Percentiles rank a stretch among this genome's conserved stretches.
Conservation (phyloP, 1,139 yeast genomes). For the Geotrichum phurueaensis region DNA sequence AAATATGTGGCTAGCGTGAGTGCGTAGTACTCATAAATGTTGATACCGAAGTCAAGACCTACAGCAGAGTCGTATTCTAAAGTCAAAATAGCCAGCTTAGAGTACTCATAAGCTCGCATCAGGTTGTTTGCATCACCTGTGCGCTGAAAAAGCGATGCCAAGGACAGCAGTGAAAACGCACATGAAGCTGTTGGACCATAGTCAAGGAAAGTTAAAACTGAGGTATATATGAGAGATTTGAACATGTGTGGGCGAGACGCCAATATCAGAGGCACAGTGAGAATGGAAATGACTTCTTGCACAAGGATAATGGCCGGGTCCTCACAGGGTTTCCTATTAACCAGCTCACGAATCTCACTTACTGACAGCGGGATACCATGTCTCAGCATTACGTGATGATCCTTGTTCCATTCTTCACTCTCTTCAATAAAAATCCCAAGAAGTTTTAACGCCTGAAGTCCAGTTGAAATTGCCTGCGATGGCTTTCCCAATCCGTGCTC, state of each 20-base stretch:
- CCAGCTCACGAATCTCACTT: conserved; percentile 41
- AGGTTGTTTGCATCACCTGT: conserved; percentile 37
- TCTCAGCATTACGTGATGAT: conserved; percentile 29
- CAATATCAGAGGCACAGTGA: conserved; percentile 35
- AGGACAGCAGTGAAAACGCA: conserved; percentile 33
- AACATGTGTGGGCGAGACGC: conserved; percentile 26
- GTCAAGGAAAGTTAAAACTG: conserved; percentile 32
- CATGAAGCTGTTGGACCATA: conserved; percentile 35
- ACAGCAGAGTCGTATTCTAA: conserved; percentile 38
- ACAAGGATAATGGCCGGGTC: conserved; percentile 36
- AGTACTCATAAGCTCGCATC: conserved; percentile 38
- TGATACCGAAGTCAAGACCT: conserved; percentile 39
- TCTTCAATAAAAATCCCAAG: conserved; percentile 33
- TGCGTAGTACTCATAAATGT: conserved; percentile 44
- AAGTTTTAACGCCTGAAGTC: conserved; percentile 24
- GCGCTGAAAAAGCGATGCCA: conserved; percentile 33
- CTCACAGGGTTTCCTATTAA: conserved; percentile 29
- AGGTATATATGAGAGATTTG: conserved; percentile 29
- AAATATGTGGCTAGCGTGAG: conserved; percentile 42
- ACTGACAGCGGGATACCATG: conserved; percentile 42
- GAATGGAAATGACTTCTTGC: conserved; percentile 43
- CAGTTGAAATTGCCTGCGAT: conserved; percentile 35
- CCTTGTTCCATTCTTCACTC: conserved; percentile 35
- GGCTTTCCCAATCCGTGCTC: conserved; percentile 36
- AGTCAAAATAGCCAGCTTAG: conserved; percentile 40